Conservation (phyloP, 495 filamentous ascomycete species). For the Aspergillus coremiiformis region DNA sequence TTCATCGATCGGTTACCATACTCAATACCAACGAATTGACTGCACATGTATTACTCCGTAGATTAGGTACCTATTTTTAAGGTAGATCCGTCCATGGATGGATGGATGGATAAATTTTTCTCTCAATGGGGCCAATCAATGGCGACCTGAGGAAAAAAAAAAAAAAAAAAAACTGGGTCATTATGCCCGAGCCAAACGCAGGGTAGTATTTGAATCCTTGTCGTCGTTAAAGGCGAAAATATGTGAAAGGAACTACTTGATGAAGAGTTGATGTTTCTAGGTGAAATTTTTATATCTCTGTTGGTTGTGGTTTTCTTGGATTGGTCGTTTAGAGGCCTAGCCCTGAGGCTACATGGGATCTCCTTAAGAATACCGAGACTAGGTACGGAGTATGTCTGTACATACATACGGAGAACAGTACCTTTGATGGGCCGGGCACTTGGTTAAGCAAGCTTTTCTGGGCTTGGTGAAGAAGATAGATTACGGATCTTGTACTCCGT, state of each 20-base stretch:
- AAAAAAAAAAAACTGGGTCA: not conserved
- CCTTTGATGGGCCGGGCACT: too few species aligned
- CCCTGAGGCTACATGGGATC: not conserved
- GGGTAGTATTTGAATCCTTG: not conserved
- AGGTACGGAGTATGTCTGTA: too few species aligned
- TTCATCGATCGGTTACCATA: too few species aligned
- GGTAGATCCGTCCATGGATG: too few species aligned
- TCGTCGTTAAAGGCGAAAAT: not conserved
- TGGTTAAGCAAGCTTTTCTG: slow-evolving; percentile 13
- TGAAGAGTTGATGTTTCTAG: not conserved
- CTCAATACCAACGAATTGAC: too few species aligned
- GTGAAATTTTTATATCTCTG: not conserved
- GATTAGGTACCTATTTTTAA: too few species aligned
- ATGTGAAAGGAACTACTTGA: not conserved
- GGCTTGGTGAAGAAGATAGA: slow-evolving; percentile 1
- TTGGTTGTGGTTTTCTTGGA: not conserved
- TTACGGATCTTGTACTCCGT: not conserved
- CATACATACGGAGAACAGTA: too few species aligned
- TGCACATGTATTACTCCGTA: too few species aligned
- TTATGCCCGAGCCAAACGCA: not conserved
- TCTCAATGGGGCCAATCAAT: not conserved
- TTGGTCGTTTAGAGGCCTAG: not conserved
- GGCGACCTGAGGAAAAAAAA: not conserved
- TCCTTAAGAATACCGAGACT: too few species aligned
- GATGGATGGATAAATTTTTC: too few species aligned